Evolutionary conservation across 345 rosid genomes (phyloP), one percentile per base, ranked within the genome.

Genomic region (Triadica sebifera): DNA sequence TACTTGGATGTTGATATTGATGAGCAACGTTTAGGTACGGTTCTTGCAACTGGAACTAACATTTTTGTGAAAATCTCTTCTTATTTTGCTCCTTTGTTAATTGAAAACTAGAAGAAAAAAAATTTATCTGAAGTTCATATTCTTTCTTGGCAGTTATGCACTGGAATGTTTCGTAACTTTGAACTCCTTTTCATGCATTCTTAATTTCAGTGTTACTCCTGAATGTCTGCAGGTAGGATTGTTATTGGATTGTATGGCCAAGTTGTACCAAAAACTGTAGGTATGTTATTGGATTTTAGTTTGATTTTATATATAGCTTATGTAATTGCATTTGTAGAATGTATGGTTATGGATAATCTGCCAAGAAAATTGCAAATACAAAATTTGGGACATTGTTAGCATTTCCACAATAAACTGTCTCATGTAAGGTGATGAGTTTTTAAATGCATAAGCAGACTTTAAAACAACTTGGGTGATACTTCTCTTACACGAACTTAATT

Each of bases 1-100:
- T 95, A 83, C 85, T 86, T 95, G 86, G 98, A 95, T 75, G 83
- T 95, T 55, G 94, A 93, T 87, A 95, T 95, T 24, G 99, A 91
- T 11, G 94, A 83, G 67, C 99, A 95, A 72, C 97, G 86, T 29
- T 76, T 89, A 84, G 99, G 99, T 95, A 64, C 8, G 1, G 10
- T n/a, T 47, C 60, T 67, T 45, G 25, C 66, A 12, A 58, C 24
- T 9, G 43, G 65, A 55, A 41, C 12, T 59, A 39, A 52, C 34
- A n/a, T 51, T 64, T 24, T 41, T 22, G 45, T 22, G n/a, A n/a
- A 37, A 63, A 37, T 61, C 9, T 39, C 8, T 55, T 5, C 12
- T 16, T 12, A 8, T 51, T 8, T 39, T 68, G 6, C 29, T 59
- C 15, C 34, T 71, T 8, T 58, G 2, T 25, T 43, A 6, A 3